phyloP scores from a whole-genome alignment of 2,329 filamentous ascomycete species.

The Cladophialophora chaetospira region DNA sequence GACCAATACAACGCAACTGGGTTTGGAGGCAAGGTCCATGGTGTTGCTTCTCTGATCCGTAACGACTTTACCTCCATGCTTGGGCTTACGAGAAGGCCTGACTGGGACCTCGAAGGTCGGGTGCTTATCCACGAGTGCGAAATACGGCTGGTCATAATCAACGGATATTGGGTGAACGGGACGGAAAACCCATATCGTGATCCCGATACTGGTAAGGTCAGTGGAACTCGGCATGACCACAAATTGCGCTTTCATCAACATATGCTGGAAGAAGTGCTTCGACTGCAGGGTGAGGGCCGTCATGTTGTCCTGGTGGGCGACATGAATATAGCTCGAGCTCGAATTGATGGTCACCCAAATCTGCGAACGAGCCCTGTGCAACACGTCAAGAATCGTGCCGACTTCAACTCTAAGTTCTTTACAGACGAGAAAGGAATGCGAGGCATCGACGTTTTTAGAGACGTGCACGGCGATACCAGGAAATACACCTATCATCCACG shows the following conservation, averaged over 20 bases:
- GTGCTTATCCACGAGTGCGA: conserved; percentile 43
- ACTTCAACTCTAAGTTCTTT: conserved; percentile 56
- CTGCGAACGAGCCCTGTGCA: conserved; percentile 49
- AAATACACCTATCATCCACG: conserved; percentile 56
- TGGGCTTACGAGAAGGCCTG: conserved; percentile 44
- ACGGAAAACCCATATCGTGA: conserved; percentile 44
- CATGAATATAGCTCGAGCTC: conserved; percentile 53
- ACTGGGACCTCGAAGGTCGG: conserved; percentile 57
- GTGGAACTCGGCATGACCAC: conserved; percentile 54
- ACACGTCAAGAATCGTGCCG: conserved; percentile 54
- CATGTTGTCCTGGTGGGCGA: conserved; percentile 54
- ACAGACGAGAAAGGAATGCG: conserved; percentile 35
- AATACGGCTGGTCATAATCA: conserved; percentile 43
- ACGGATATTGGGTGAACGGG: conserved; percentile 58
- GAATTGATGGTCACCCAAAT: conserved; percentile 51
- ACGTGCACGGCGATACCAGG: conserved; percentile 44
- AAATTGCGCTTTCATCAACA: conserved; percentile 53
- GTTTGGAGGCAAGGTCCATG: conserved; percentile 55
- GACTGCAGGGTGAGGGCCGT: conserved; percentile 46
- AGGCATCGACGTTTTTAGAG: conserved; percentile 54
- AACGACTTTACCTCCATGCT: conserved; percentile 42
- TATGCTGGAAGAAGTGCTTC: conserved; percentile 49
- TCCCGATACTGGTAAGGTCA: conserved; percentile 44
- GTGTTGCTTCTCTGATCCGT: conserved; percentile 54
- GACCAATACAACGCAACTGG: conserved; percentile 55